Conservation (phyloP, 768 basidiomycete genomes). For the Tricholoma bakamatsutake region DNA sequence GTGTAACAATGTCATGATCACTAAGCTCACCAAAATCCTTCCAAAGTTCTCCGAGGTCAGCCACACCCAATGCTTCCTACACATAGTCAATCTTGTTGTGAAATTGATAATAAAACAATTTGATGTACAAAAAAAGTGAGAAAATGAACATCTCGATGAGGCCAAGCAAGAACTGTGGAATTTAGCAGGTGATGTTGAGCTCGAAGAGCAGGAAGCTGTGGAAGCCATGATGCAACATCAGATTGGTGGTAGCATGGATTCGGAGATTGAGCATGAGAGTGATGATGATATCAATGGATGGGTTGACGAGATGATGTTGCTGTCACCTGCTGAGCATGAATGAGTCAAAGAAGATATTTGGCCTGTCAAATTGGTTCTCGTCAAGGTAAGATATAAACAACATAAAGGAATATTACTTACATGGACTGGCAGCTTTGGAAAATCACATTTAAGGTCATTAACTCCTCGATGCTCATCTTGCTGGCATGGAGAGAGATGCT, state of each 20-base stretch:
- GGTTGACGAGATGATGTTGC: not conserved
- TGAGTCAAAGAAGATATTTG: not conserved
- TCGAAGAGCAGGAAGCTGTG: not conserved
- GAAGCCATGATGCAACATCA: not conserved
- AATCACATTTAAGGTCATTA: slow-evolving; percentile 15
- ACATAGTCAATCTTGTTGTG: no score
- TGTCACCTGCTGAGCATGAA: not conserved
- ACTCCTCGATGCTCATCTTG: slow-evolving; percentile 15
- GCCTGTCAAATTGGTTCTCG: slow-evolving; percentile 2
- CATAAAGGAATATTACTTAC: not conserved
- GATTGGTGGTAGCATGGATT: not conserved
- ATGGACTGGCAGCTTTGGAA: slow-evolving; percentile 14
- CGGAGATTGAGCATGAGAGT: not conserved
- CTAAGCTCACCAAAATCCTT: not conserved
- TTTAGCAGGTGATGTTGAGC: not conserved
- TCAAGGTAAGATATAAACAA: not conserved
- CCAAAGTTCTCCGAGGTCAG: not conserved
- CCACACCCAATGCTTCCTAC: no score
- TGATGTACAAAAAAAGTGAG: not conserved
- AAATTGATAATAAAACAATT: no score
- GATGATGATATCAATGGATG: not conserved
- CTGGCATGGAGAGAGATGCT: slow-evolving; percentile 14
- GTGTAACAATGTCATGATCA: not conserved
- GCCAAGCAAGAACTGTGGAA: not conserved
- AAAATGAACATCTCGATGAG: not conserved